Conservation (phyloP, 1,139 yeast genomes). For the Lipomyces yarrowii region DNA sequence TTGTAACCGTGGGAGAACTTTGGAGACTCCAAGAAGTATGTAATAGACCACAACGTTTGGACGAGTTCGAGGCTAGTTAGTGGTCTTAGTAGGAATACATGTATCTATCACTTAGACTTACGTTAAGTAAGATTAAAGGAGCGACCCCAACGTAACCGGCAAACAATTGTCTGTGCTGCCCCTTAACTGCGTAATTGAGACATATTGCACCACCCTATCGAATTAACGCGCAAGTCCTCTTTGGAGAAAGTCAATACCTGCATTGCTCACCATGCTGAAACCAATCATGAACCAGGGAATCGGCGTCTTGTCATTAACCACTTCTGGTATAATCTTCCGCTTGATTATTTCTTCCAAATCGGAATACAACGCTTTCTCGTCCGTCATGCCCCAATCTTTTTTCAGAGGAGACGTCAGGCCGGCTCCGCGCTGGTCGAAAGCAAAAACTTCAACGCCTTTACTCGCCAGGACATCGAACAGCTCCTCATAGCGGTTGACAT, state of each 20-base stretch:
- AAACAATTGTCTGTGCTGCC: slow-evolving; percentile 57
- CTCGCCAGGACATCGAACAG: slow-evolving; percentile 60
- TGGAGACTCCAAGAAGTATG: slow-evolving; percentile 54
- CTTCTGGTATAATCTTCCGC: slow-evolving; percentile 28
- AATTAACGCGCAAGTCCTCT: neutral
- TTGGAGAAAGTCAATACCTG: neutral
- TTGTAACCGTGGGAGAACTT: slow-evolving; percentile 55
- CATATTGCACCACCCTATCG: slow-evolving; percentile 74
- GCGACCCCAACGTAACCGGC: slow-evolving; percentile 63
- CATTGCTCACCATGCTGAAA: slow-evolving; percentile 65
- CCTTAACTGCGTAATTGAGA: slow-evolving; percentile 72
- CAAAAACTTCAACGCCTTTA: slow-evolving; percentile 71
- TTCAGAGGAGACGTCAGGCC: slow-evolving; percentile 64
- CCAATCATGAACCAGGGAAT: slow-evolving; percentile 62
- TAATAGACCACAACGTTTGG: slow-evolving; percentile 56
- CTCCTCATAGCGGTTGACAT: slow-evolving; percentile 53
- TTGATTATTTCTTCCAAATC: slow-evolving; percentile 71
- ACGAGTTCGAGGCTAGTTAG: slow-evolving; percentile 45
- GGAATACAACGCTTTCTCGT: slow-evolving; percentile 62
- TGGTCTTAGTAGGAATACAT: neutral
- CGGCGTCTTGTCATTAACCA: slow-evolving; percentile 23
- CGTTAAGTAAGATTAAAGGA: slow-evolving; percentile 66
- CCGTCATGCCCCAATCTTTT: slow-evolving; percentile 62
- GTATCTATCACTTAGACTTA: slow-evolving; percentile 6
- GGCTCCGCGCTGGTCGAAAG: slow-evolving; percentile 87